These are phyloP conservation scores for Sporothrix luriei DNA, from an alignment of 2,329 filamentous ascomycete genomes.

Conservation along the genomic window DNA sequence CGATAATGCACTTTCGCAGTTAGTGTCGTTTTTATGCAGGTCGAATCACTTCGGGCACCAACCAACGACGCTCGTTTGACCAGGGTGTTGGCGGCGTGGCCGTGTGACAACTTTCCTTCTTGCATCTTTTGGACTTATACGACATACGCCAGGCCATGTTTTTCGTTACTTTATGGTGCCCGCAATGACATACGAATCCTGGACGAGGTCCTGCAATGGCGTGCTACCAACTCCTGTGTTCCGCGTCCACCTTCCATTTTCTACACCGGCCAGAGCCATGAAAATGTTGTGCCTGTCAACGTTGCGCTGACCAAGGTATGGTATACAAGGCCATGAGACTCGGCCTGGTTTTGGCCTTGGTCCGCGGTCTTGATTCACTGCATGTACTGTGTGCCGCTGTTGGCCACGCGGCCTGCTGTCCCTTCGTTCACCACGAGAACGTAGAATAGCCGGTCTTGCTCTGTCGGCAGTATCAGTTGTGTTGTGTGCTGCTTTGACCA, in stretches of 20 bases:
- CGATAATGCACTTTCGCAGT: slow-evolving; percentile 17
- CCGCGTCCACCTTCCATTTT: not conserved
- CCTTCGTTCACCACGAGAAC: not conserved
- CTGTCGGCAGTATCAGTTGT: not conserved
- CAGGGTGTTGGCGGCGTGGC: not conserved
- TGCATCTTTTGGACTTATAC: not conserved
- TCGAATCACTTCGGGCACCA: slow-evolving; percentile 2
- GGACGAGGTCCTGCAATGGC: not conserved
- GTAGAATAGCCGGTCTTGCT: not conserved
- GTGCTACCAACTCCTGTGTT: not conserved
- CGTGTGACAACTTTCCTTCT: not conserved
- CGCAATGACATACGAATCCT: not conserved
- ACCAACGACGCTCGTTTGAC: not conserved
- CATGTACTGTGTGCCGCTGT: not conserved
- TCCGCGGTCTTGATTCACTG: too few relatives aligned
- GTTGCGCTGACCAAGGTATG: not conserved
- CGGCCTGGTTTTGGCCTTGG: not conserved
- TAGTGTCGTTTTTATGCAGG: slow-evolving; percentile 26
- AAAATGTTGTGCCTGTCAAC: not conserved
- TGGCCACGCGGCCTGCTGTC: not conserved
- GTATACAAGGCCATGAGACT: not conserved
- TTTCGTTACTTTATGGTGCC: not conserved
- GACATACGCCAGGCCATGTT: not conserved
- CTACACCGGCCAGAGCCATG: not conserved
- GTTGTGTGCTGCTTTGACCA: not conserved